These are phyloP conservation scores for Schwanniomyces etchellsii DNA, from an alignment of 1,139 yeast genomes.

Conservation along the genomic window DNA sequence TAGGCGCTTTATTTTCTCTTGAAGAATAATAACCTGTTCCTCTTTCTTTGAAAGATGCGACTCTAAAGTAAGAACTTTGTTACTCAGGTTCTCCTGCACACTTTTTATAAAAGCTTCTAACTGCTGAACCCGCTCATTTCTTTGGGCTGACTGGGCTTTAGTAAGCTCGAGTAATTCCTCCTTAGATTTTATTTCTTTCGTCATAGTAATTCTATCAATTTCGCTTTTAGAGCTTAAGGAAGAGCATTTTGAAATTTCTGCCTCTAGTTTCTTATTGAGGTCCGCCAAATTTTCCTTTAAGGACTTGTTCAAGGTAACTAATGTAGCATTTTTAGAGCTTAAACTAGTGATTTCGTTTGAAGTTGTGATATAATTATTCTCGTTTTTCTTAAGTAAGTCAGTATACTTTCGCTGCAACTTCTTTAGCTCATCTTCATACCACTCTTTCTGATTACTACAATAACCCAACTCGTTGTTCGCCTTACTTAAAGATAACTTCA, in stretches of 20 bases:
- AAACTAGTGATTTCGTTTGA: constrained; percentile 26
- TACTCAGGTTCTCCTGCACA: constrained; percentile 33
- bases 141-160: constrained; percentile 45
- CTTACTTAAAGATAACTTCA: constrained; percentile 39
- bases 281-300: constrained; percentile 12
- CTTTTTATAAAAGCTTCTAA: constrained; percentile 43
- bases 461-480: constrained; percentile 31
- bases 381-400: constrained; percentile 35
- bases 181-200: constrained; percentile 59
- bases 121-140: constrained; percentile 39
- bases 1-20: constrained; percentile 33
- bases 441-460: constrained; percentile 31
- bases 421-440: constrained; percentile 48
- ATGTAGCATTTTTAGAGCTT: constrained; percentile 19
- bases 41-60: constrained; percentile 19
- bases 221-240: constrained; percentile 22
- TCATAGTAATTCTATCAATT: constrained; percentile 44
- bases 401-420: constrained; percentile 32
- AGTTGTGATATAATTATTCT: constrained; percentile 27
- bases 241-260: constrained; percentile 33
- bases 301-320: constrained; percentile 14
- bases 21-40: constrained; percentile 28
- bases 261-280: constrained; percentile 33
- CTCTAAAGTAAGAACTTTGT: constrained; percentile 18
- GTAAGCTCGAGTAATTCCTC: constrained; percentile 58